Evolutionary conservation across 345 rosid genomes (phyloP), one percentile per base, ranked within the genome.

Genomic region (Crucihimalaya himalaica): DNA sequence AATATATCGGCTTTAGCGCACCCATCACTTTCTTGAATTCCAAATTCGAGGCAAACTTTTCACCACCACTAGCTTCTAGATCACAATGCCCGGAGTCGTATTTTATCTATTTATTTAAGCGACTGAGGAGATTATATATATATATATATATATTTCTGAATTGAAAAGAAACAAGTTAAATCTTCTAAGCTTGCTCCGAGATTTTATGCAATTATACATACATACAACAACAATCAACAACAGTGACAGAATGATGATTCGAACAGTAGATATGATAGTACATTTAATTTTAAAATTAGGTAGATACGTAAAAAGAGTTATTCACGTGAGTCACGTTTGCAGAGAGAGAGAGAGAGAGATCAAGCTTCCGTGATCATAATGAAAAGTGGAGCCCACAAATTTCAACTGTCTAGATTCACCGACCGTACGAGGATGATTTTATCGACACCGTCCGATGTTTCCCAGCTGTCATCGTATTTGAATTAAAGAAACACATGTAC

Each of bases 361-460:
- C 9, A 37, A 40, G 67, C 35, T 77, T 70, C 51, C 70, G 75
- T 76, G 79, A 69, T 61, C 21, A 43, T 34, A 12, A 66, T 35
- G 47, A 21, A 68, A 16, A 21, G 50, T 54, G 70, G 75, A 43
- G 8, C 79, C 79, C 75, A 34, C 53, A 19, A 18, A 5, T 60
- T 63, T 69, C 35, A 70, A 70, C 75, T 75, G 71, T 46, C 66
- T 63, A 62, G 79, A 75, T 68, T 75, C 52, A 60, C 67, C 71
- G 66, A 77, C 62, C 46, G 56, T 77, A 71, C 72, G 42, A 71
- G 75, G 78, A 64, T 58, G 74, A 76, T 82, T 64, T 60, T 48
- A 73, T 67, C 40, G 72, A 47, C 75, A 82, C 82, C 82, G 82
- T 83, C 78, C 78, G 85, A 83, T 83, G 82, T 74, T 80, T 70